Evolutionary conservation across 192 early-diverging fungal species (phyloP).

Genomic region (Gigaspora rosea): DNA sequence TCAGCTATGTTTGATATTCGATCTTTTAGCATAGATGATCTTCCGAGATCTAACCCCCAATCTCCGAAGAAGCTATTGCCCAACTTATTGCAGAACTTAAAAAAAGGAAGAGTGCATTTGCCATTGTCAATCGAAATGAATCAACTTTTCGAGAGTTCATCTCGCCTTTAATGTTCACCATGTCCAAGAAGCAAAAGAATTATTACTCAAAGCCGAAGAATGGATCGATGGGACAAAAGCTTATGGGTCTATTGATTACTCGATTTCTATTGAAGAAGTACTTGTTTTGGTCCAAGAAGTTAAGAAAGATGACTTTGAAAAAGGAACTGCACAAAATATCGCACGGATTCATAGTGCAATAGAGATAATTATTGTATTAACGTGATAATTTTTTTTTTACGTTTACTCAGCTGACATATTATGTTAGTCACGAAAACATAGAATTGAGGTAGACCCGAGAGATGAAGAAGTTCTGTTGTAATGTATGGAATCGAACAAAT

Average conservation of each 20-base stretch:
- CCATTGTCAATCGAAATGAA: not conserved
- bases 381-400: too few species aligned
- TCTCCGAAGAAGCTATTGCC: too few species aligned
- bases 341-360: not conserved
- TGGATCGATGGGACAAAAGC: not conserved
- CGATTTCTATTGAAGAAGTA: not conserved
- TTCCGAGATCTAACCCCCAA: too few species aligned
- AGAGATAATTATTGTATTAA: not conserved
- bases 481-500: conserved; percentile 25
- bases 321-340: conserved; percentile 2
- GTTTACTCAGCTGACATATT: too few species aligned
- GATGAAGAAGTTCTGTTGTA: not conserved
- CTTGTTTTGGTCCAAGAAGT: not conserved
- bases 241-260: not conserved
- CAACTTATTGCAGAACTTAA: too few species aligned
- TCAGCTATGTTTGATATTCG: too few species aligned
- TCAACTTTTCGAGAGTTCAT: not conserved
- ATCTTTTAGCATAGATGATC: too few species aligned
- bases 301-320: conserved; percentile 13
- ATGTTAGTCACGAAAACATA: not conserved
- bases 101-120: too few species aligned
- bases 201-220: conserved; percentile 7
- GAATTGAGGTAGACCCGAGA: not conserved
- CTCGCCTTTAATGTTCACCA: not conserved
- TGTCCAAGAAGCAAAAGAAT: not conserved